Evolutionary conservation across 371 early-diverging fungal genomes (phyloP), one percentile per base, ranked within the genome.

Genomic region (Mortierella sp.): DNA sequence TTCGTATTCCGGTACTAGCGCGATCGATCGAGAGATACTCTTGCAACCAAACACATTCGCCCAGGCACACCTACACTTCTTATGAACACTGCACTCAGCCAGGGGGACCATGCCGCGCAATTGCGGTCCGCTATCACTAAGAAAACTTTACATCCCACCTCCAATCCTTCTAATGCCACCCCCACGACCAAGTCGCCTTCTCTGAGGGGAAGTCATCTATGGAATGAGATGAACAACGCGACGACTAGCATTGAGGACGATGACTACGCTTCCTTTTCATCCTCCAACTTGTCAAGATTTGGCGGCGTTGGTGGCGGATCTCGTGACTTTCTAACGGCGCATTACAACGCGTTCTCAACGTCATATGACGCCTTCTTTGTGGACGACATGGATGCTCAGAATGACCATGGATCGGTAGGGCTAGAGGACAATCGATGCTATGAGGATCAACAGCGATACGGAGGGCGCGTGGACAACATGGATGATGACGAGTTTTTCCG

Each of bases 361-460:
- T 71, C 71, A 9, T 71, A 65, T 43, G 72, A 72, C 31, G 59
- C 66, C 13, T 66, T 72, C 41, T 66, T 66, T 47, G 27, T 61
- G 1, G 71, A 64, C 40, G 71, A 71, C 51, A n/a, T 44, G 29
- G 16, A 29, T 16, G 45, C 31, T 28, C 41, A 58, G 21, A 43
- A 46, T 44, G 25, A 43, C 17, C 31, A 56, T 49, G 65, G 54
- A 49, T 29, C 50, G 14, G 61, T 59, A 8, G 63, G 54, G 19
- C 53, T 57, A 48, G 69, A 69, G 43, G 58, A 62, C 43, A 62
- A 54, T 58, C 48, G 48, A 40, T 27, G 37, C 37, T 62, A 69
- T 43, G 69, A 62, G 21, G 54, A 57, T 47, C 22, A 8, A 31
- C 63, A 34, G 10, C 10, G 70, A 16, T 54, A 39, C 45, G 63